Base-by-base conservation (phyloP, 495 filamentous ascomycete genomes). In the Stereocaulon alpinum region DNA sequence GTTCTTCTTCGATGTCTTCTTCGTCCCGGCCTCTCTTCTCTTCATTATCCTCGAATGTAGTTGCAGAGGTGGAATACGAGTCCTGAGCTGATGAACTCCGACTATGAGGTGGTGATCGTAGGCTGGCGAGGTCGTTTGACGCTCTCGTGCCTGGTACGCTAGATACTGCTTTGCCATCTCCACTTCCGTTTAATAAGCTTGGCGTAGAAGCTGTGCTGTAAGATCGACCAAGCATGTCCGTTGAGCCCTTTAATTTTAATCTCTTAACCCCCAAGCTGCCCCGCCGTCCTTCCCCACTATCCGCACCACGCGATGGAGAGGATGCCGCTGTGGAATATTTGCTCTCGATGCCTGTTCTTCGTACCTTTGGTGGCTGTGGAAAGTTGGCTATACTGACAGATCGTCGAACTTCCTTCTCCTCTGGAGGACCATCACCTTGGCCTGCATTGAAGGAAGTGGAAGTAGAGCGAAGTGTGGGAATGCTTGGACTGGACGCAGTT, bases 331-430 rank as follows among this genome's bases (percentile, higher is more conserved):
- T 62, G 12, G 63, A 41, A 44, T 56, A 58, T 49, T 60, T 51
- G 51, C 63, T 60, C 30, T 60, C 50, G 42, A 60, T 55, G 77
- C 40, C 77, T 72, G 43, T 74, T 77, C 47, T 61, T 20, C 60
- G 37, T 20, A 65, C 76, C 59, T 82, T 85, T 20, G 91, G 91
- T 32, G 91, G 91, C 60, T 92, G 87, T n/a, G 91, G 91, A 67
- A 96, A 96, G 1, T 89, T 83, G 56, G 89, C 89, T 62, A 95
- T 94, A 72, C 89, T 95, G 61, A 94, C 86, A 0, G 86, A 88
- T 67, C 89, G 88, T 60, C 91, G 81, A 56, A 95, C 66, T n/a
- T 80, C 81, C 67, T 81, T 89, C 10, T 80, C 78, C 10, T 76
- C 71, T 10, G 82, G 73, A 11, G 77, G 74, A 56, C 78, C 82